These are phyloP conservation scores for Saccharomycopsis olivae DNA, from an alignment of 805 yeast species.

Conservation along the genomic window DNA sequence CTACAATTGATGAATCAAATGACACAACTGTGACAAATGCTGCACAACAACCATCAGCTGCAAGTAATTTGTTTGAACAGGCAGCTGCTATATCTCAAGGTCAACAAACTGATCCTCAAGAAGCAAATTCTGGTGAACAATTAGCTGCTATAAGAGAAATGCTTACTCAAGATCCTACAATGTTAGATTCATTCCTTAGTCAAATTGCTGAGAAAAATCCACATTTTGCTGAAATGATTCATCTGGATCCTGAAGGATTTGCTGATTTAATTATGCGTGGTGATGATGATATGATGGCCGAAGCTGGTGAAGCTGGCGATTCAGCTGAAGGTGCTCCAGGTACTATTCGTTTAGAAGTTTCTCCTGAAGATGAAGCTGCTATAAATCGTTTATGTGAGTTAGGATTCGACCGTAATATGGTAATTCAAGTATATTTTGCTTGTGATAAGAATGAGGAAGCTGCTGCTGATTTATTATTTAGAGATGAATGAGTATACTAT, in stretches of 20 bases:
- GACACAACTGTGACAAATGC: conserved; percentile 12
- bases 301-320: conserved; percentile 27
- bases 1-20: conserved; percentile 20
- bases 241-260: conserved; percentile 83
- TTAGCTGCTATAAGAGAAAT: conserved; percentile 60
- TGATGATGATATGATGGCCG: conserved; percentile 28
- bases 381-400: conserved; percentile 80
- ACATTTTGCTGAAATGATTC: conserved; percentile 69
- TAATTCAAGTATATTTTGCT: conserved; percentile 90
- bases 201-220: conserved; percentile 78
- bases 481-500: conserved; percentile 22
- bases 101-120: conserved; percentile 1
- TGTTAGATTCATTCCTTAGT: conserved; percentile 73
- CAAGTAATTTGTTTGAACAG: conserved; percentile 32
- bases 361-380: conserved; percentile 84
- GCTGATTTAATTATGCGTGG: conserved; percentile 51
- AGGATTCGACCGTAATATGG: conserved; percentile 84
- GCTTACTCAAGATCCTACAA: conserved; percentile 77
- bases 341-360: conserved; percentile 47
- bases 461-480: conserved; percentile 85
- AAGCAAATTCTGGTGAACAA: conserved; percentile 28
- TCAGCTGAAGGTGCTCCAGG: too few species aligned
- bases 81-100: conserved; percentile 31
- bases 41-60: conserved; percentile 17
- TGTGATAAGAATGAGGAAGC: conserved; percentile 97